Conservation (phyloP, 371 early-diverging fungal species). For the Entomophthora muscae region DNA sequence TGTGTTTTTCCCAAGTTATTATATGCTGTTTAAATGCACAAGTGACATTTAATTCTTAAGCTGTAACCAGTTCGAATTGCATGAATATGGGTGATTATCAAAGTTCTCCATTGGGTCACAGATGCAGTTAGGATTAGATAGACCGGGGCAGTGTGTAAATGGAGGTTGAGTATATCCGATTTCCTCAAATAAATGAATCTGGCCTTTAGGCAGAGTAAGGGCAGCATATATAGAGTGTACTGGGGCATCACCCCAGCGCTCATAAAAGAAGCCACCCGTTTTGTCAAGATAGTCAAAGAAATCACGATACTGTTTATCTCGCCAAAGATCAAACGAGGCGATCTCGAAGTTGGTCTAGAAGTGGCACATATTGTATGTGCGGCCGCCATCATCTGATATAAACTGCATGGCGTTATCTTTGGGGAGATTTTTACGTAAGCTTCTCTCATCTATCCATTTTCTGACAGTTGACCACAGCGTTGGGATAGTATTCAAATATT, state of each 20-base stretch:
- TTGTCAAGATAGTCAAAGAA: constrained; percentile 69
- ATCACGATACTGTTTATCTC: constrained; percentile 47
- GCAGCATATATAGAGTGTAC: constrained; percentile 84
- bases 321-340: constrained; percentile 57
- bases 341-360: constrained; percentile 92
- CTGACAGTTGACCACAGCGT: constrained; percentile 50
- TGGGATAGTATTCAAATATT: constrained; percentile 58
- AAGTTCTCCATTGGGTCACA: constrained; percentile 11
- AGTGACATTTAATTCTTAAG: no score
- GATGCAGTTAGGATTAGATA: constrained; percentile 19
- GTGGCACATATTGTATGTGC: constrained; percentile 46
- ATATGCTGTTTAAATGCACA: no score
- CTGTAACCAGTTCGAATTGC: not conserved
- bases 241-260: constrained; percentile 95
- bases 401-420: constrained; percentile 10
- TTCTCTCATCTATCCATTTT: constrained; percentile 15
- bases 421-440: not conserved
- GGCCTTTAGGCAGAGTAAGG: constrained; percentile 46
- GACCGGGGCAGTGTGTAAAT: constrained; percentile 59
- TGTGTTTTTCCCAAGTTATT: no score
- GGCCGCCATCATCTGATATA: constrained; percentile 10
- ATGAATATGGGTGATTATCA: constrained; percentile 8
- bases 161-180: constrained; percentile 61
- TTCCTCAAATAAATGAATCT: constrained; percentile 86
- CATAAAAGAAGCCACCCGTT: constrained; percentile 83